Percentiles rank a stretch among this genome's conserved stretches.
Evolutionary conservation across 2,329 filamentous ascomycete species (phyloP).

Genomic region (Blumeria hordei): DNA sequence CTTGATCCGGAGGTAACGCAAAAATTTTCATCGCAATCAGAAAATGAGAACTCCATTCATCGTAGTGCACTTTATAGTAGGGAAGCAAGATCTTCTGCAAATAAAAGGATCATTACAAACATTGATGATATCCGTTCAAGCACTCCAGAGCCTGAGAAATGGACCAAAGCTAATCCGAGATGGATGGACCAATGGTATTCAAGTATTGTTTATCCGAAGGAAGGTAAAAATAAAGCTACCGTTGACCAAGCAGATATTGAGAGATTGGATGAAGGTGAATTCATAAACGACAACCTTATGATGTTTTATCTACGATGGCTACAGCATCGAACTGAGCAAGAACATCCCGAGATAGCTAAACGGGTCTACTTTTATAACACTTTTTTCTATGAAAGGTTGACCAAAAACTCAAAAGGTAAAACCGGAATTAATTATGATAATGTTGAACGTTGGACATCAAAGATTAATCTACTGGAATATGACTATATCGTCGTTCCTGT

Average conservation of each 20-base stretch:
- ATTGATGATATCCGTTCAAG: neutral
- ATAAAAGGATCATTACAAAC: neutral
- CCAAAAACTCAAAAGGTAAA: constrained; percentile 26
- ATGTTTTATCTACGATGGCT: constrained; percentile 65
- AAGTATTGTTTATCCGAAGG: constrained; percentile 33
- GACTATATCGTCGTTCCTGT: constrained; percentile 85
- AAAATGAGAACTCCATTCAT: too few species aligned
- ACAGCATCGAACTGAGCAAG: constrained; percentile 31
- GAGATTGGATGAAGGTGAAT: constrained; percentile 61
- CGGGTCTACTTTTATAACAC: constrained; percentile 78
- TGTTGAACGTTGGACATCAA: constrained; percentile 71
- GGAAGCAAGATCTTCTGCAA: neutral
- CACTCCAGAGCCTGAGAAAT: constrained; percentile 14
- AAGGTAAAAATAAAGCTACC: constrained; percentile 28
- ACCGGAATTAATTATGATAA: constrained; percentile 58
- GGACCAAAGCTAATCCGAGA: constrained; percentile 25
- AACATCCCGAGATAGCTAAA: constrained; percentile 29
- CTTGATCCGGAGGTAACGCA: too few species aligned
- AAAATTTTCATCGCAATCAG: too few species aligned
- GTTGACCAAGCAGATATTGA: constrained; percentile 51
- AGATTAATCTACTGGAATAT: constrained; percentile 59
- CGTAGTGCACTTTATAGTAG: too few species aligned
- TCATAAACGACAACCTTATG: constrained; percentile 80
- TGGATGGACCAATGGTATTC: constrained; percentile 30
- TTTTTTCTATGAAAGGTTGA: constrained; percentile 68